Conservation (phyloP, 805 yeast genomes). For the Metschnikowia arizonensis region DNA sequence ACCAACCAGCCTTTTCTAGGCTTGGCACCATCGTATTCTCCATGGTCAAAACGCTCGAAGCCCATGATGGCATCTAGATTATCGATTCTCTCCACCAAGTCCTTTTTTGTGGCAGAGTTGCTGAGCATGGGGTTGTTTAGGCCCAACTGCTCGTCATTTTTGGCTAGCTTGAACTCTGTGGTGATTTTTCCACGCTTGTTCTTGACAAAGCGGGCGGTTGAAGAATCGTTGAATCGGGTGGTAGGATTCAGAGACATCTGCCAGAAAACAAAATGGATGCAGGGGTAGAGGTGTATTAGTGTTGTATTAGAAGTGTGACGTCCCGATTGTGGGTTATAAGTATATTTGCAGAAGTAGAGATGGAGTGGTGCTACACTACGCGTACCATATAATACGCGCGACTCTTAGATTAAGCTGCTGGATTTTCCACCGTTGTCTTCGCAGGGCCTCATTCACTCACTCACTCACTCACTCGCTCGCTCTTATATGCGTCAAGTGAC, state of each 20-base stretch:
- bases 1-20: conserved; percentile 82
- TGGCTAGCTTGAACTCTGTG: conserved; percentile 12
- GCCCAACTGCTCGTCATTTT: conserved; percentile 17
- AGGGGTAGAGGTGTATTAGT: no score
- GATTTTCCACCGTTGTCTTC: background rate
- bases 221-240: conserved; percentile 37
- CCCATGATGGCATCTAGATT: conserved; percentile 81
- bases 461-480: conserved; percentile 2
- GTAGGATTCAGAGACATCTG: conserved; percentile 8
- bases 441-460: conserved; percentile 1
- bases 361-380: conserved; percentile 5
- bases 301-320: background rate
- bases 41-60: conserved; percentile 70
- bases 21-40: conserved; percentile 49
- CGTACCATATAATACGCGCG: conserved; percentile 5
- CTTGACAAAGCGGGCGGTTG: conserved; percentile 51
- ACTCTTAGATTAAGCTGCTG: background rate
- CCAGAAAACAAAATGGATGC: background rate
- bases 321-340: background rate
- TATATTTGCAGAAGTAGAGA: conserved; percentile 4
- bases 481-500: background rate
- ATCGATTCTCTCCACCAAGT: conserved; percentile 58
- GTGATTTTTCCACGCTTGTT: conserved; percentile 24
- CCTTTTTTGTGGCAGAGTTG: conserved; percentile 43
- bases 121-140: conserved; percentile 34